Conservation (phyloP, 306 rosid species). For the Vigna radiata region DNA sequence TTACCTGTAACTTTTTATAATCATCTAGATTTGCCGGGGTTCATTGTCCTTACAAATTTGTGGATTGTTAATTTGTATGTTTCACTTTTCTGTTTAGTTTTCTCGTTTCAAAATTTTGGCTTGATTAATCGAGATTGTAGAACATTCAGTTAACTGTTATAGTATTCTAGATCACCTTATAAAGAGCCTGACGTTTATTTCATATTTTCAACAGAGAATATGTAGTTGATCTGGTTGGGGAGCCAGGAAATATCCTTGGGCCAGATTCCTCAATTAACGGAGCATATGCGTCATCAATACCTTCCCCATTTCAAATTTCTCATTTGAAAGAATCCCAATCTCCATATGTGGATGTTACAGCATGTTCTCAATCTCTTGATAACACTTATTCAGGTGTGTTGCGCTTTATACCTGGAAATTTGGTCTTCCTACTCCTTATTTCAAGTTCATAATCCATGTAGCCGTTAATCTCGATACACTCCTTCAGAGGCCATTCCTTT, state of each 20-base stretch:
- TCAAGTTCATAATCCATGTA: conserved; percentile 28
- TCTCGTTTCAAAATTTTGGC: conserved; percentile 1
- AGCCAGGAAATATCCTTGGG: conserved; percentile 87
- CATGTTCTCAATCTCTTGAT: conserved; percentile 48
- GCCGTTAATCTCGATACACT: conserved; percentile 10
- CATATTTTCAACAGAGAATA: conserved; percentile 74
- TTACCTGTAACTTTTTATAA: neutral
- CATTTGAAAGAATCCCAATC: conserved; percentile 76
- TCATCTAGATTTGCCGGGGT: conserved; percentile 3
- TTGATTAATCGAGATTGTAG: neutral
- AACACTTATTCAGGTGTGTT: conserved; percentile 58
- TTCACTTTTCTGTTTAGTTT: conserved; percentile 17
- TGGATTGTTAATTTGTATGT: conserved; percentile 20
- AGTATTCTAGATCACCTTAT: conserved; percentile 24
- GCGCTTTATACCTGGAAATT: conserved; percentile 28
- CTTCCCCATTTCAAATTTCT: conserved; percentile 82
- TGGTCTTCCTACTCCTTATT: conserved; percentile 33
- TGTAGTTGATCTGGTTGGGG: conserved; percentile 95
- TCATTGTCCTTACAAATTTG: conserved; percentile 39
- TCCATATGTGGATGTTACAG: conserved; percentile 57
- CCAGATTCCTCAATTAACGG: conserved; percentile 98
- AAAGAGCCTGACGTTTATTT: conserved; percentile 26
- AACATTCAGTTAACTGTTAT: conserved; percentile 25
- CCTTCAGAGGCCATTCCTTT: neutral
- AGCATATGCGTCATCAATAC: conserved; percentile 71